phyloP scores from a whole-genome alignment of 2,329 filamentous ascomycete genomes.

The Aurifilum marmelostoma region DNA sequence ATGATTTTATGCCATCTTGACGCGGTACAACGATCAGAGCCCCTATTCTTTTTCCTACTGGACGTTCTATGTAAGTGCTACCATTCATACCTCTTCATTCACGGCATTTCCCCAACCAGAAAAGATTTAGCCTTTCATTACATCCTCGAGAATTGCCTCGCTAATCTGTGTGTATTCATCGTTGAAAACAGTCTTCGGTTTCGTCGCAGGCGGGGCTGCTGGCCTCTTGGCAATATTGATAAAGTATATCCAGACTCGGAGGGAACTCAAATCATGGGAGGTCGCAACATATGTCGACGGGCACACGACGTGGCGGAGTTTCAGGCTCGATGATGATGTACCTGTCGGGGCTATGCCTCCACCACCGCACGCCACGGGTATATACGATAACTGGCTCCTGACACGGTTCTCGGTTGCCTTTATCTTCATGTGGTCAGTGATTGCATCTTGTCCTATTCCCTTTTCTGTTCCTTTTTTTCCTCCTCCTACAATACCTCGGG shows the following conservation, averaged over 20 bases:
- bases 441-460: no score
- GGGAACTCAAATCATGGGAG: conserved; percentile 23
- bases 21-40: neutral
- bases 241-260: conserved; percentile 24
- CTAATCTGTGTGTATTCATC: neutral
- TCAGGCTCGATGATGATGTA: conserved; percentile 18
- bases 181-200: conserved; percentile 10
- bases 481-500: neutral
- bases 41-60: conserved; percentile 12
- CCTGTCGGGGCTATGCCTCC: neutral
- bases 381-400: conserved; percentile 27
- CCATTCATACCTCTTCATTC: no score
- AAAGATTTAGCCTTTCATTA: no score
- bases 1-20: conserved; percentile 10
- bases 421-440: conserved; percentile 23
- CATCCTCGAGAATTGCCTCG: neutral
- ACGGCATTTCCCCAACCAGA: neutral
- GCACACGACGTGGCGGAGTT: conserved; percentile 19
- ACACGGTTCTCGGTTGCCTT: conserved; percentile 26
- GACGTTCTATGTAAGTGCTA: conserved; percentile 11
- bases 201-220: conserved; percentile 13
- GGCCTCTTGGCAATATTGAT: conserved; percentile 22
- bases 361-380: neutral
- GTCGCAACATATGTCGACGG: conserved; percentile 12
- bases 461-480: no score